Base-by-base conservation (phyloP, 495 filamentous ascomycete genomes). In the Thermochaetoides thermophila region DNA sequence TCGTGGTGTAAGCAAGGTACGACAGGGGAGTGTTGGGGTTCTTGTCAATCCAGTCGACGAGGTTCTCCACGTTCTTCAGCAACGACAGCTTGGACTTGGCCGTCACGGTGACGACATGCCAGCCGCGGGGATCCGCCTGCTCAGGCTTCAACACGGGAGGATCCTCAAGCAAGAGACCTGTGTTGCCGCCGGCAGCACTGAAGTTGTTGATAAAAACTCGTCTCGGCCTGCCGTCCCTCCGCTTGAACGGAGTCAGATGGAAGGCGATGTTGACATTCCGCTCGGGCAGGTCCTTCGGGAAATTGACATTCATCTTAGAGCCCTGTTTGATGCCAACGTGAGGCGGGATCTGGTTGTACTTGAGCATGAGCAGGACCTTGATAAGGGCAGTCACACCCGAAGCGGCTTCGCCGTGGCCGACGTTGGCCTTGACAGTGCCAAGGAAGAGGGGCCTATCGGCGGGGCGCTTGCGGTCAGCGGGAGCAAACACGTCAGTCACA, bases 361-460 rank as follows among this genome's bases (percentile, higher is more conserved):
- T 66, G 54, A 94, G 59, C 85, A 94, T 94, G 55, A 93, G 52
- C 30, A 94, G 52, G 1, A 87, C 73, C 56, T 95, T 95, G 52
- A 83, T 66, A 14, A 95, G 63, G 2, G 80, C 74, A 1, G 79
- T 78, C 20, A 89, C 69, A 34, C 86, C 86, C 27, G 86, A 91
- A 0, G 78, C 84, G 25, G 84, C 80, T 49, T 94, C 86, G 21
- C 76, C 84, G 53, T 95, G 87, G 2, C 86, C 86, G 17, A 94
- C 67, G 37, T 93, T 94, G 1, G 87, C 70, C 46, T 95, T 95
- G 22, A 83, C 73, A 0, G 86, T 74, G 12, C 87, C 87, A 1
- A 95, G 64, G 42, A 81, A 73, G 4, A 95, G 69, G 1, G 82
- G 74, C 48, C 81, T 72, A 25, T 76, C 71, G 1, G 68, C 63